phyloP scores from a whole-genome alignment of 1,284 basidiomycete genomes.

The Apiotrichum akiyoshidainum region DNA sequence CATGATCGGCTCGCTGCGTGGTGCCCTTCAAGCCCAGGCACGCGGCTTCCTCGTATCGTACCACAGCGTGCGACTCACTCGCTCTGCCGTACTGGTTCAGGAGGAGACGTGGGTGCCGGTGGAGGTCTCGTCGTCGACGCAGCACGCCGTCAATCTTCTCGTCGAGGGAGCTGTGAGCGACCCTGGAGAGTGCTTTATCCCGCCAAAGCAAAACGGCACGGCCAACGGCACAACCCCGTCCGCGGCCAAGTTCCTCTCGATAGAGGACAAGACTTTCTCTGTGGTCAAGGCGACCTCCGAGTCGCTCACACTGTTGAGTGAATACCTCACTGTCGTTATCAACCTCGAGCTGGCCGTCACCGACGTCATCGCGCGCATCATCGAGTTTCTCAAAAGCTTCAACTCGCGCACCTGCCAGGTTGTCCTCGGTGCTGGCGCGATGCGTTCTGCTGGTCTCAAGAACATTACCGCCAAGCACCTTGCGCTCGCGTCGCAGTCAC shows the following conservation, averaged over 20 bases:
- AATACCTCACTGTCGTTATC: constrained; percentile 84
- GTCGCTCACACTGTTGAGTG: constrained; percentile 69
- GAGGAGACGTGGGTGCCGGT: constrained; percentile 59
- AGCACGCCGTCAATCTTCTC: constrained; percentile 69
- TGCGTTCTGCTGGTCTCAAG: constrained; percentile 94
- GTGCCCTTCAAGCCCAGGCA: constrained; percentile 78
- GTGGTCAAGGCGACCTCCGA: constrained; percentile 81
- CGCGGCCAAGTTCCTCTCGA: constrained; percentile 66
- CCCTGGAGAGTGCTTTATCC: constrained; percentile 64
- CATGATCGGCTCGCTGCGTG: constrained; percentile 88
- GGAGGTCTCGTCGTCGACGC: constrained; percentile 66
- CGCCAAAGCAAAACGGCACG: constrained; percentile 18
- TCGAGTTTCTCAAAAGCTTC: constrained; percentile 95
- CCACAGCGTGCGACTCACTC: constrained; percentile 76
- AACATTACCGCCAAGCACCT: constrained; percentile 99
- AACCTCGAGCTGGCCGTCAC: constrained; percentile 86
- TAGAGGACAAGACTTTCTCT: constrained; percentile 80
- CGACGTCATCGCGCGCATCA: constrained; percentile 86
- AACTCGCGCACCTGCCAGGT: constrained; percentile 98
- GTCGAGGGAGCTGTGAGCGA: constrained; percentile 79
- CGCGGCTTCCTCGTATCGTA: constrained; percentile 82
- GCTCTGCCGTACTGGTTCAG: constrained; percentile 76
- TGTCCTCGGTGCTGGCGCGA: constrained; percentile 93
- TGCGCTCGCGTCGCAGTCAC: constrained; percentile 88
- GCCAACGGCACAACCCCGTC: constrained; percentile 11